Percentiles rank a stretch among this genome's conserved stretches.
phyloP scores from a whole-genome alignment of 176 grass and related monocot species.

The Juncus effusus region DNA sequence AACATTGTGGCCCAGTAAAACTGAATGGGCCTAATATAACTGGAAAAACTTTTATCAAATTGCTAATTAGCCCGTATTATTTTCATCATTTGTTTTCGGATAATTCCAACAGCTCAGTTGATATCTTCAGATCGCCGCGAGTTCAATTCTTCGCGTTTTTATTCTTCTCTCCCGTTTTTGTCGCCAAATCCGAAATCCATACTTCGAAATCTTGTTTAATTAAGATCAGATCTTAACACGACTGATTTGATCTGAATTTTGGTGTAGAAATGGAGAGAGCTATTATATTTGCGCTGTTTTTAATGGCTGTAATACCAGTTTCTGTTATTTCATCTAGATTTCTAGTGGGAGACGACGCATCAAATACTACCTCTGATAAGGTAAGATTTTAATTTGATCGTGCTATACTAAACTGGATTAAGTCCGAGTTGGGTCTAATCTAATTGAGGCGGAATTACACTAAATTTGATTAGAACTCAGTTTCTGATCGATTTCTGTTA shows the following conservation, averaged over 20 bases:
- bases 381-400: constrained; percentile 17
- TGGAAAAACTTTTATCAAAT: no score
- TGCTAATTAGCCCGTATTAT: background rate
- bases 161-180: no score
- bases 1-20: no score
- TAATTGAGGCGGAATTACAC: no score
- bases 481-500: no score
- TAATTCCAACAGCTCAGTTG: no score
- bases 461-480: no score
- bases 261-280: constrained; percentile 17
- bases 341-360: constrained; percentile 28
- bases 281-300: constrained; percentile 16
- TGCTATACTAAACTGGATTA: background rate
- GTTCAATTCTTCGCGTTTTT: no score
- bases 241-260: background rate
- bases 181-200: no score
- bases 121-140: no score
- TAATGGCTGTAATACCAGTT: constrained; percentile 14
- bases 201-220: no score
- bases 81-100: background rate
- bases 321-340: constrained; percentile 29
- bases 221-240: constrained; percentile 12
- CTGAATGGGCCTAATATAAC: no score
- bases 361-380: constrained; percentile 1
- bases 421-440: background rate